Base-by-base conservation (phyloP, 805 yeast genomes). In the Nakazawaea sp. region DNA sequence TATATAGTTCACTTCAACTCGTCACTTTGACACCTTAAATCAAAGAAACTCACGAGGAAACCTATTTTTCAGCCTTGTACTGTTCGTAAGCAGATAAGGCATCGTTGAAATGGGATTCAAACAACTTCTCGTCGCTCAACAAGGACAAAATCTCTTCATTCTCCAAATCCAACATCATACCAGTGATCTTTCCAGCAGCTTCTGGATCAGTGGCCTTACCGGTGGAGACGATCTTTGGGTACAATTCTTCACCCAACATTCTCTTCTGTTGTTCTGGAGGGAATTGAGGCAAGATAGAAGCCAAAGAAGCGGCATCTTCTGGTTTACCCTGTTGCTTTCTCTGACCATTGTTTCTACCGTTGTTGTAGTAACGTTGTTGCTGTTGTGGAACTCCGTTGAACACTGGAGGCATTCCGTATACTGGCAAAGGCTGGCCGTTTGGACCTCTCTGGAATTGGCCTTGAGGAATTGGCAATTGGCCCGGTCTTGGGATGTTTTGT, bases 171-270 rank as follows among this genome's bases (percentile, higher is more conserved):
- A 92, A 77, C 72, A 92, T 78, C 97, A 92, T 92, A 72, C 97
- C 97, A 49, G 98, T 92, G 62, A 92, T 86, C 73, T 89, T 90
- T 70, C 96, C 96, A 50, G 97, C 97, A 56, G 95, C 87, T 67
- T 88, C 96, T 42, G 82, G 83, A 58, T 88, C 95, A 53, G 79
- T 78, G 54, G 89, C 86, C 68, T 83, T 83, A 56, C 86, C 88
- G 46, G 85, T 78, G 49, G 88, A 78, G 48, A 81, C 79, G 56
- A 92, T 83, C 76, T 80, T 85, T 58, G 94, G 88, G 76, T 90
- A 92, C 59, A 92, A 75, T 60, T 88, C 95, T 75, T 92, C 97
- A 69, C 98, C 98, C 60, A 92, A 77, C 59, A 88, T 76, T 77
- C 95, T 90, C 86, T 90, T 90, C 73, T 88, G 96, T 68, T 85